Evolutionary conservation across 148 eudicot genomes (phyloP), one percentile per base, ranked within the genome.

Genomic region (Rhododendron vialii): DNA sequence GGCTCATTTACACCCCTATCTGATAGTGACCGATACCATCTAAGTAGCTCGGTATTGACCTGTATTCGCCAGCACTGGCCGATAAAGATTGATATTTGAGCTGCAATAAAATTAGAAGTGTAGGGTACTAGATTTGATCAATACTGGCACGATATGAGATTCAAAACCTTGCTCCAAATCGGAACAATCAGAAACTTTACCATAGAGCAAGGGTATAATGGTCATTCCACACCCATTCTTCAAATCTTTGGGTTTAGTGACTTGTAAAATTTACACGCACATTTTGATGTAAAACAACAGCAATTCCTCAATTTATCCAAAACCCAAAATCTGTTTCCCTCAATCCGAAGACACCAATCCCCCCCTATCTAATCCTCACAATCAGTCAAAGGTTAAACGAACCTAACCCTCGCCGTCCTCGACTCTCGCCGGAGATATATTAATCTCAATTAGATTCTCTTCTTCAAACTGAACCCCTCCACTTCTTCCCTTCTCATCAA

Each of bases 361-460:
- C 75, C 75, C 13, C 75, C 36, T 69, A 5, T 71, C 76, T 71
- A 71, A 71, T 71, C 20, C 41, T 30, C 0, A 71, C 30, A 33
- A 30, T 14, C 76, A 71, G 76, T 33, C 76, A 30, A 30, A 71
- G 76, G 41, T 71, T 30, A 71, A 33, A 4, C 38, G 41, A 71
- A 71, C 18, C 63, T 79, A 35, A 10, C 5, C 22, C 14, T 76
- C 83, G 81, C 87, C 87, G 45, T 30, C 84, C 69, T n/a, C 79
- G 41, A 65, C 33, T 65, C 33, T 65, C 33, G 35, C 85, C 84
- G 93, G 93, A 50, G 83, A 91, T 51, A 95, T 87, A 65, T 95
- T 94, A 86, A 95, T 95, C 88, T 95, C 98, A 47, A 95, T 95
- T 69, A 94, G 83, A 89, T 91, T 94, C 22, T 93, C 98, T 85